Conservation (phyloP, 495 filamentous ascomycete species). For the Pyrenula massariospora region DNA sequence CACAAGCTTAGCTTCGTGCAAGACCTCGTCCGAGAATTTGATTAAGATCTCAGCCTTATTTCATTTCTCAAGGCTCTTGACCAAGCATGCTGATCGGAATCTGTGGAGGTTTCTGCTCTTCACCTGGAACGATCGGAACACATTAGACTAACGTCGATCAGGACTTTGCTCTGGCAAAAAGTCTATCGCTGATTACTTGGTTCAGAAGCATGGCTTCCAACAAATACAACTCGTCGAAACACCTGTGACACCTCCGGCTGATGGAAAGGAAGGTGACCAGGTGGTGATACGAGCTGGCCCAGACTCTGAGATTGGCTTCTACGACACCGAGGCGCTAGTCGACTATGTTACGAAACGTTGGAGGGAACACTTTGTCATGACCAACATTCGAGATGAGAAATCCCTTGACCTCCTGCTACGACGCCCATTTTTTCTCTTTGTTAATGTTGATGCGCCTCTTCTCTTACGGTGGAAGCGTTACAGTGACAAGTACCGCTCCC, state of each 20-base stretch:
- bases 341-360: slow-evolving; percentile 79
- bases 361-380: slow-evolving; percentile 73
- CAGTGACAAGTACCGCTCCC: slow-evolving; percentile 31
- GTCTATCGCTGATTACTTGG: slow-evolving; percentile 72
- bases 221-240: slow-evolving; percentile 21
- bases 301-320: slow-evolving; percentile 32
- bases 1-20: too few species aligned
- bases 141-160: slow-evolving; percentile 21
- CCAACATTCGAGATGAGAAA: slow-evolving; percentile 56
- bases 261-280: slow-evolving; percentile 98
- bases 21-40: too few species aligned
- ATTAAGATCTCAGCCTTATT: too few species aligned
- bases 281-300: slow-evolving; percentile 56
- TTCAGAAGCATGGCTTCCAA: slow-evolving; percentile 63
- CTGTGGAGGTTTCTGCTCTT: slow-evolving; percentile 59
- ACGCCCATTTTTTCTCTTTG: slow-evolving; percentile 84
- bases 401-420: slow-evolving; percentile 60
- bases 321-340: slow-evolving; percentile 48
- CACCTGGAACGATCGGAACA: slow-evolving; percentile 1
- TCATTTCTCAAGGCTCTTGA: too few species aligned
- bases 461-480: slow-evolving; percentile 71
- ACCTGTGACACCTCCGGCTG: neutral
- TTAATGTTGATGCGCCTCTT: slow-evolving; percentile 85
- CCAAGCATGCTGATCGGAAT: slow-evolving; percentile 91
- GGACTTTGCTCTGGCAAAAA: slow-evolving; percentile 86